A percentile compares a stretch with the other conserved stretches of the same genome.
phyloP scores from a whole-genome alignment of 139 green algal genomes.

The Micractinium conductrix region DNA sequence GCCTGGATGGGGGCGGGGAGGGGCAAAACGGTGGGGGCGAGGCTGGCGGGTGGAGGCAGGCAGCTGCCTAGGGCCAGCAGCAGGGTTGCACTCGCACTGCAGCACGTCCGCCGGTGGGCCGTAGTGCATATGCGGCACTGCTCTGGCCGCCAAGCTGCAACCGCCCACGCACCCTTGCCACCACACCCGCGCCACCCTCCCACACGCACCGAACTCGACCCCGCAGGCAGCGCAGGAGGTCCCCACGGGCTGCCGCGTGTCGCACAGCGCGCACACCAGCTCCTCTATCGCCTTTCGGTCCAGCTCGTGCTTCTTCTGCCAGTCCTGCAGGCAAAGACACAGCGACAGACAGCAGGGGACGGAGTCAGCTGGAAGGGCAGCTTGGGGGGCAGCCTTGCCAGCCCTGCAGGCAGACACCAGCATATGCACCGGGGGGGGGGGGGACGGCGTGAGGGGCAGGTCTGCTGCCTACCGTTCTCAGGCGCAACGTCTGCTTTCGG shows the following conservation, averaged over 20 bases:
- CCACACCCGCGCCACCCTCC: not conserved
- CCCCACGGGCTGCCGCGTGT: slow-evolving; percentile 68
- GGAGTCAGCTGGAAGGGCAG: too few relatives aligned
- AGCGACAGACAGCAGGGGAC: too few relatives aligned
- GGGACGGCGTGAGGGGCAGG: too few relatives aligned
- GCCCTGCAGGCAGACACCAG: too few relatives aligned
- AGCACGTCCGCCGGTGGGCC: too few relatives aligned
- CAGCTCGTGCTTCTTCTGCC: slow-evolving; percentile 75
- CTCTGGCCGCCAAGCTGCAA: too few relatives aligned
- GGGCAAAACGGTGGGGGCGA: not conserved
- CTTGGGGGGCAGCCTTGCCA: too few relatives aligned
- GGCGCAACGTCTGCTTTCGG: too few relatives aligned
- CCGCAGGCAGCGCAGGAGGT: slow-evolving; percentile 75
- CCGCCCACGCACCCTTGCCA: not conserved
- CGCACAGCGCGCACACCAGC: slow-evolving; percentile 84
- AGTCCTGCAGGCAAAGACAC: slow-evolving; percentile 74
- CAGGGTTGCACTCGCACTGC: too few relatives aligned
- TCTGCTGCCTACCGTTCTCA: too few relatives aligned
- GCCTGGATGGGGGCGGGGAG: slow-evolving; percentile 25
- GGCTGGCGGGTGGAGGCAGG: not conserved
- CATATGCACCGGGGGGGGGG: too few relatives aligned
- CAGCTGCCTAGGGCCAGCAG: not conserved
- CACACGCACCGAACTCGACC: slow-evolving; percentile 66
- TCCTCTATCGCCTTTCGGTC: slow-evolving; percentile 79
- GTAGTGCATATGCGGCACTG: too few relatives aligned